phyloP scores from a whole-genome alignment of 2,329 filamentous ascomycete genomes.

The Aspergillus sp. region DNA sequence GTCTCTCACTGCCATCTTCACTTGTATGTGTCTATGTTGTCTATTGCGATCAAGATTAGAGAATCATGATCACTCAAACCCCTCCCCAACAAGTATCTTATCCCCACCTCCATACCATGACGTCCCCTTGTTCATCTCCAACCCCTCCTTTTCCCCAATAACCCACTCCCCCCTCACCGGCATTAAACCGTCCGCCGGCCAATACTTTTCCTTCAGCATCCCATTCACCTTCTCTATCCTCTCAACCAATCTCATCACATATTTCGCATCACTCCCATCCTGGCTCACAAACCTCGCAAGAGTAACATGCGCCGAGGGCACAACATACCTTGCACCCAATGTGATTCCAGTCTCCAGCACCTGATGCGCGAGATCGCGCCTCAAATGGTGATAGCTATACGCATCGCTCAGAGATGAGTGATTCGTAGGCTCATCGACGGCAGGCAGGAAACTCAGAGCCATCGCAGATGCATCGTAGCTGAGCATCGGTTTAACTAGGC shows the following conservation, averaged over 20 bases:
- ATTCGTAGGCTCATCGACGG: constrained; percentile 61
- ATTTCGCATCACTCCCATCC: constrained; percentile 61
- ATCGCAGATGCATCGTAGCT: constrained; percentile 85
- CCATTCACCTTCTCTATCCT: constrained; percentile 76
- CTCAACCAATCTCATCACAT: constrained; percentile 67
- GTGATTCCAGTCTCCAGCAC: constrained; percentile 66
- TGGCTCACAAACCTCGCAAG: constrained; percentile 77
- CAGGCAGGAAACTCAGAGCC: constrained; percentile 85
- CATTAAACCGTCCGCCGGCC: constrained; percentile 58
- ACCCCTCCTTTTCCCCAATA: constrained; percentile 81
- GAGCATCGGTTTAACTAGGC: constrained; percentile 79
- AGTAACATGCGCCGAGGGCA: constrained; percentile 88
- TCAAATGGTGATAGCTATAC: constrained; percentile 90
- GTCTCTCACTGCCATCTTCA: not conserved
- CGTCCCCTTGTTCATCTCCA: constrained; percentile 74
- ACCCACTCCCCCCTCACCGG: constrained; percentile 72
- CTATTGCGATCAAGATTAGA: not conserved
- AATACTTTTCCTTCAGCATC: constrained; percentile 73
- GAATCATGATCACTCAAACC: constrained; percentile 41
- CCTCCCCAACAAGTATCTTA: constrained; percentile 62
- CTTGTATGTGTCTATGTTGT: not conserved
- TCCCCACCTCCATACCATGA: constrained; percentile 89
- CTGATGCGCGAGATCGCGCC: constrained; percentile 73
- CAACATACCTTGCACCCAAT: constrained; percentile 79
- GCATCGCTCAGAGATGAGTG: constrained; percentile 55